These are phyloP conservation scores for Trypanosoma platydactyli DNA, from an alignment of 208 protist genomes.

Conservation along the genomic window DNA sequence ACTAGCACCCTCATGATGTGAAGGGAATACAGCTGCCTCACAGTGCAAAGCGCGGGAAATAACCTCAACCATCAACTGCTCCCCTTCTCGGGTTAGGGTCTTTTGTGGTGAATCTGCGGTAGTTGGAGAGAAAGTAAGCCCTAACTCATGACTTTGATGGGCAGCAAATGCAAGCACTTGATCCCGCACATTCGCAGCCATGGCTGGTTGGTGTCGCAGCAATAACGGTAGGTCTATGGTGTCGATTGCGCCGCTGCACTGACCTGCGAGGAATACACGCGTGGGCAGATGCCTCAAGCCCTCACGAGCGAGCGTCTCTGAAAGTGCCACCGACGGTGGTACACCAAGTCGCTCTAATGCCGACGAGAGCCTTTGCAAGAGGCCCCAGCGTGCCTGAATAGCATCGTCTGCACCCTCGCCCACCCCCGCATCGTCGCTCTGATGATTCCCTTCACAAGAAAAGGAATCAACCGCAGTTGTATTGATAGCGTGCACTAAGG, in stretches of 20 bases:
- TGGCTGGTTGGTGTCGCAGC: background rate
- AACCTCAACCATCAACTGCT: conserved; percentile 2
- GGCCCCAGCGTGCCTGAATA: background rate
- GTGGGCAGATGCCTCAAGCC: background rate
- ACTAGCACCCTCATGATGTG: conserved; percentile 2
- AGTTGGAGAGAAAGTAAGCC: background rate
- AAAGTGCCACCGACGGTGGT: conserved; percentile 1
- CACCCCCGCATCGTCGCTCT: background rate
- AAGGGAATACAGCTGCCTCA: background rate
- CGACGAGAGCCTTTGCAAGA: conserved; percentile 11
- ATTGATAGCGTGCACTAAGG: background rate
- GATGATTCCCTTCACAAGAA: background rate
- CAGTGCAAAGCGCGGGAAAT: background rate
- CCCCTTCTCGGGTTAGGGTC: conserved; percentile 5
- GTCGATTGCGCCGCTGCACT: background rate
- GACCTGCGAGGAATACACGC: background rate
- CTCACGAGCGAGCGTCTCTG: background rate
- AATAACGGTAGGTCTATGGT: background rate
- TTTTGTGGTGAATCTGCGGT: background rate
- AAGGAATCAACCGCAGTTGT: background rate
- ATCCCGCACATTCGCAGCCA: background rate
- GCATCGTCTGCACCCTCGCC: too few species aligned
- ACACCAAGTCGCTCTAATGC: conserved; percentile 20
- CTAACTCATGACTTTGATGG: background rate
- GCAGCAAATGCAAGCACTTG: conserved; percentile 3